A percentile compares a stretch with the other conserved stretches of the same genome.
Evolutionary conservation across 2,329 filamentous ascomycete species (phyloP).

Genomic region (Calonectria naviculata): DNA sequence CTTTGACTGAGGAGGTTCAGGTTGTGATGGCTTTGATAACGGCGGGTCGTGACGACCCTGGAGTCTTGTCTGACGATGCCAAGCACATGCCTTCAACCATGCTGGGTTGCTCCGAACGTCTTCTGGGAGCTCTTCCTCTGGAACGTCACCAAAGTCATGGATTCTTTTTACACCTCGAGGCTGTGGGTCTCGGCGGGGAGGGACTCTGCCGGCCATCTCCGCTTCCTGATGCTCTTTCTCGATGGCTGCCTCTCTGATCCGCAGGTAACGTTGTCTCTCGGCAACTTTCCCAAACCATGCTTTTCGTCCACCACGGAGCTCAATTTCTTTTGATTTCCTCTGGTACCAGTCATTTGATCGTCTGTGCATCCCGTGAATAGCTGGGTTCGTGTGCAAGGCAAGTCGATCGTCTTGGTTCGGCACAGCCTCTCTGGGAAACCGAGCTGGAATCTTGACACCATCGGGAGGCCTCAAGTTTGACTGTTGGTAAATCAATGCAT

Average conservation of each 20-base stretch:
- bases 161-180: constrained; percentile 42
- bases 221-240: constrained; percentile 26
- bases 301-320: constrained; percentile 60
- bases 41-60: not conserved
- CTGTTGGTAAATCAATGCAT: constrained; percentile 53
- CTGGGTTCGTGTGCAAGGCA: constrained; percentile 62
- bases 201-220: constrained; percentile 15
- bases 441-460: constrained; percentile 27
- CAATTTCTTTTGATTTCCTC: constrained; percentile 62
- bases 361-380: constrained; percentile 57
- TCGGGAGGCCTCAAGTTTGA: constrained; percentile 38
- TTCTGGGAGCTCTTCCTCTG: constrained; percentile 54
- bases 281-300: constrained; percentile 59
- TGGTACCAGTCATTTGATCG: constrained; percentile 58
- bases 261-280: constrained; percentile 49
- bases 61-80: constrained; percentile 47
- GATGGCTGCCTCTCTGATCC: constrained; percentile 30
- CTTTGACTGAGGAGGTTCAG: not conserved
- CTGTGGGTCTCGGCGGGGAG: constrained; percentile 40
- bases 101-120: constrained; percentile 55
- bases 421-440: constrained; percentile 8
- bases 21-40: not conserved
- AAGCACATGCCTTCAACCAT: constrained; percentile 56
- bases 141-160: constrained; percentile 51
- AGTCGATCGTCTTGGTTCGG: constrained; percentile 43